A percentile compares a stretch with the other conserved stretches of the same genome.
These are phyloP conservation scores for Sporothrix brasiliensis DNA, from an alignment of 2,329 filamentous ascomycete genomes.

Conservation along the genomic window DNA sequence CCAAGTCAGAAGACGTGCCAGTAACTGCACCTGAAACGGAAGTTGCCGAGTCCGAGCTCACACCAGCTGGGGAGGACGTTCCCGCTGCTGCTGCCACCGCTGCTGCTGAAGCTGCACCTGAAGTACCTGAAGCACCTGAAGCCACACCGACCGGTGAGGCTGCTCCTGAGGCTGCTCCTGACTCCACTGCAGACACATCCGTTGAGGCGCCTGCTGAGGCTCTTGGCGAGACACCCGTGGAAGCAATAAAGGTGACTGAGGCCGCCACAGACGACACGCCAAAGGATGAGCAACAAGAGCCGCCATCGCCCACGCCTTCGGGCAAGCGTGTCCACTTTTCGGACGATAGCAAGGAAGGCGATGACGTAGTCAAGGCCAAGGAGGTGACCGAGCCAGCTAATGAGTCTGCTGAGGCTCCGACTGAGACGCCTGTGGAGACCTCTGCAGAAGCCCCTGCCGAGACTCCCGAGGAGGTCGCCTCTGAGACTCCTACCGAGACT, in stretches of 20 bases:
- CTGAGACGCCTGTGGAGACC: slow-evolving; percentile 28
- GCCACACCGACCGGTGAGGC: neutral
- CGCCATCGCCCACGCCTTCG: neutral
- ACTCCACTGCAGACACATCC: neutral
- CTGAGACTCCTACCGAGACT: neutral
- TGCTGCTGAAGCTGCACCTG: neutral
- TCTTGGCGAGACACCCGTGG: neutral
- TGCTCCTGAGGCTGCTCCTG: neutral
- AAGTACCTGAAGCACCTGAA: neutral
- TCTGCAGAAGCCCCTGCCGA: slow-evolving; percentile 20
- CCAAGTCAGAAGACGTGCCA: neutral
- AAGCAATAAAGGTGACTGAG: neutral
- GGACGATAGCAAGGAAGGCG: neutral
- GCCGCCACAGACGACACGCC: neutral
- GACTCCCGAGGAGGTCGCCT: neutral
- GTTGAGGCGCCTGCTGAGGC: slow-evolving; percentile 9
- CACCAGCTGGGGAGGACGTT: neutral
- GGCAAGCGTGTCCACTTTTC: slow-evolving; percentile 12
- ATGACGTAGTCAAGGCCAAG: neutral
- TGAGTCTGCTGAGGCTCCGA: slow-evolving; percentile 16
- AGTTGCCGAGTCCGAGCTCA: neutral
- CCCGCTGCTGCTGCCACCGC: neutral
- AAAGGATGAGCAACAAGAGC: neutral
- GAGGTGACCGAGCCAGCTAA: neutral
- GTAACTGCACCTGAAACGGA: neutral